Evolutionary conservation across 2,329 filamentous ascomycete species (phyloP).

Genomic region (Alternaria angustiovoidea): DNA sequence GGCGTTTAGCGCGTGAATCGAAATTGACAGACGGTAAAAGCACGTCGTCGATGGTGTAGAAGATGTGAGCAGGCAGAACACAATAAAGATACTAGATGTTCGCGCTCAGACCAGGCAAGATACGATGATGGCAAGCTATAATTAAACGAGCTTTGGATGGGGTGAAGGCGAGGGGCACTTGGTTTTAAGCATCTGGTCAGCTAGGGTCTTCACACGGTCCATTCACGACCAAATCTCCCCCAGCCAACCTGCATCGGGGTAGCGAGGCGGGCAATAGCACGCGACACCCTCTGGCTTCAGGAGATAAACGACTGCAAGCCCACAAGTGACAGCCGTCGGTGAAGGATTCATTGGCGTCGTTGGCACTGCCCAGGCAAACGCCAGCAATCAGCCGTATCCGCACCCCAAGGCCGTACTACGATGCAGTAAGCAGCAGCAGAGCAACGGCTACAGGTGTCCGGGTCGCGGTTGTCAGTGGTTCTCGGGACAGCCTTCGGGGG

Average conservation of each 20-base stretch:
- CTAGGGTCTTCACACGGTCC: constrained; percentile 30
- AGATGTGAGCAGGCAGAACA: constrained; percentile 3
- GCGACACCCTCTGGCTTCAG: constrained; percentile 34
- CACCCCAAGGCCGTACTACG: constrained; percentile 2
- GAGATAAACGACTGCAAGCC: constrained; percentile 2
- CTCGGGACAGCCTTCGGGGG: constrained; percentile 15
- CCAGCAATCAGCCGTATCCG: constrained; percentile 1
- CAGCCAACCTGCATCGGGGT: constrained; percentile 24
- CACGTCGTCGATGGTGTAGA: not conserved
- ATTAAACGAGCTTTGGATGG: constrained; percentile 24
- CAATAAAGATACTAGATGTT: constrained; percentile 21
- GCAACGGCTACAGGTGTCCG: constrained; percentile 18
- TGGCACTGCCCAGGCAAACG: not conserved
- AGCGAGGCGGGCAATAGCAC: constrained; percentile 34
- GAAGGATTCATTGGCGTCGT: not conserved
- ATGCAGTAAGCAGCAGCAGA: not conserved
- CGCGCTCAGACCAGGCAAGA: constrained; percentile 22
- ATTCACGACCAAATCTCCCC: constrained; percentile 24
- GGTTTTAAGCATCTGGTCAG: constrained; percentile 39
- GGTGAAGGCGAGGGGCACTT: constrained; percentile 31
- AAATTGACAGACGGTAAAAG: not conserved
- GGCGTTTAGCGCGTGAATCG: constrained; percentile 1
- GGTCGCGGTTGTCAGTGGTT: constrained; percentile 15
- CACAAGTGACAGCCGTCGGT: constrained; percentile 6
- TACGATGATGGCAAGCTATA: constrained; percentile 17